Conservation (phyloP, 495 filamentous ascomycete genomes). For the Cudoniella acicularis region DNA sequence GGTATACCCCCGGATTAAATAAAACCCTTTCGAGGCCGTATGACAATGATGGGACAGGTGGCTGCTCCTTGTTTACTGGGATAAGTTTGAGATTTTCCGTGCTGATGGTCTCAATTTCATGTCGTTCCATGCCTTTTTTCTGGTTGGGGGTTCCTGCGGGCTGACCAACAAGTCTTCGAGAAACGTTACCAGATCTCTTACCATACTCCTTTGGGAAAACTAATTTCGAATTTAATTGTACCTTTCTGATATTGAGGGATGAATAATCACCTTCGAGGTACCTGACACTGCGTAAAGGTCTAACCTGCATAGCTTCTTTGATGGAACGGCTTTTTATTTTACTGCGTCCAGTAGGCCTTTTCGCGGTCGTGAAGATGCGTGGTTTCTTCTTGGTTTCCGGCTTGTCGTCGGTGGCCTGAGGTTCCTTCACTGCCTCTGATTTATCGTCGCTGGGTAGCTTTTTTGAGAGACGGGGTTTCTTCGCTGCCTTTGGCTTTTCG, state of each 20-base stretch:
- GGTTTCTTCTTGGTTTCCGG: too few species aligned
- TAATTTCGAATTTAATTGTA: too few species aligned
- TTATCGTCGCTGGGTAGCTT: neutral
- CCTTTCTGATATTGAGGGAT: too few species aligned
- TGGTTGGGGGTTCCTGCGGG: neutral
- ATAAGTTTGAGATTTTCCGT: slow-evolving; percentile 27
- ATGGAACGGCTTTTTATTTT: neutral
- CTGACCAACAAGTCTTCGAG: too few species aligned
- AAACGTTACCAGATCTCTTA: too few species aligned
- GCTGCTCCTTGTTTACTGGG: slow-evolving; percentile 47
- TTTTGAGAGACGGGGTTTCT: neutral
- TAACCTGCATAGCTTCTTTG: neutral
- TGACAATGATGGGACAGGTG: slow-evolving; percentile 65
- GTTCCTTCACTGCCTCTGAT: neutral
- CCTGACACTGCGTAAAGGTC: too few species aligned
- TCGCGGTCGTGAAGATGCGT: too few species aligned
- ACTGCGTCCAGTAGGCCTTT: neutral
- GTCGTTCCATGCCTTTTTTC: slow-evolving; percentile 4
- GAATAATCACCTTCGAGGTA: too few species aligned
- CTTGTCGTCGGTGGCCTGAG: neutral
- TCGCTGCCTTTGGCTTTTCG: too few species aligned
- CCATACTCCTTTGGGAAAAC: too few species aligned
- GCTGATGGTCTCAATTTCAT: slow-evolving; percentile 26
- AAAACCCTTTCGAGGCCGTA: slow-evolving; percentile 86
- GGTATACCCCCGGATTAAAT: slow-evolving; percentile 93